Conservation (phyloP, 768 basidiomycete genomes). For the Leccinum imitatum region DNA sequence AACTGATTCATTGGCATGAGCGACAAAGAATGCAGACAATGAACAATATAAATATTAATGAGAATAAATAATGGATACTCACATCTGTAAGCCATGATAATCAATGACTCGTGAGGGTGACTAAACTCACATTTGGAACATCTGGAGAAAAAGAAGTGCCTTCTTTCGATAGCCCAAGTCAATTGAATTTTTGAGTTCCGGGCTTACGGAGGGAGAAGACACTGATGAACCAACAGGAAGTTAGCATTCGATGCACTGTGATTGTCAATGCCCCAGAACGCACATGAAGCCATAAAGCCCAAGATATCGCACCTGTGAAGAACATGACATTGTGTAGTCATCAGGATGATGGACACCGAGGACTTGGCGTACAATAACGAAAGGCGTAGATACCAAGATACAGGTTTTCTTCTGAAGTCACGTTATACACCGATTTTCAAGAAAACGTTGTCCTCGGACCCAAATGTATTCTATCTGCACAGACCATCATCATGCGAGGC, state of each 20-base stretch:
- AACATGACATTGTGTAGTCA: neutral
- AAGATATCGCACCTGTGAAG: neutral
- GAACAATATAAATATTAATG: no score
- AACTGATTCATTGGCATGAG: neutral
- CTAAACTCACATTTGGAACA: constrained; percentile 3
- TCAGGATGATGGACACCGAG: neutral
- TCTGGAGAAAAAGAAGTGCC: constrained; percentile 14
- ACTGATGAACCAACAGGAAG: neutral
- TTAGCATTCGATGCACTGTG: neutral
- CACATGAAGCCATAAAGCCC: neutral
- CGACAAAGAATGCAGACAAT: neutral
- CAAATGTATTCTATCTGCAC: constrained; percentile 16
- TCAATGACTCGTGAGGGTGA: neutral
- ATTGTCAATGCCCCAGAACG: neutral
- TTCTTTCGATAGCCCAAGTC: neutral
- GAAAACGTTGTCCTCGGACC: constrained; percentile 1
- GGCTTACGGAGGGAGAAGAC: neutral
- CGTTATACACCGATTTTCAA: neutral
- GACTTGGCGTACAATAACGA: constrained; percentile 4
- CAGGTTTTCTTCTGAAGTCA: constrained; percentile 2
- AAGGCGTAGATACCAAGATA: constrained; percentile 11
- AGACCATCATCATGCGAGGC: no score
- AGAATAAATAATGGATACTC: neutral
- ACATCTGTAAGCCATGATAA: constrained; percentile 6
- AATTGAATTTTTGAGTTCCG: neutral